Evolutionary conservation across 352 stramenopile species (phyloP), one percentile per base, ranked within the genome.

Genomic region (Pythium apleroticum): DNA sequence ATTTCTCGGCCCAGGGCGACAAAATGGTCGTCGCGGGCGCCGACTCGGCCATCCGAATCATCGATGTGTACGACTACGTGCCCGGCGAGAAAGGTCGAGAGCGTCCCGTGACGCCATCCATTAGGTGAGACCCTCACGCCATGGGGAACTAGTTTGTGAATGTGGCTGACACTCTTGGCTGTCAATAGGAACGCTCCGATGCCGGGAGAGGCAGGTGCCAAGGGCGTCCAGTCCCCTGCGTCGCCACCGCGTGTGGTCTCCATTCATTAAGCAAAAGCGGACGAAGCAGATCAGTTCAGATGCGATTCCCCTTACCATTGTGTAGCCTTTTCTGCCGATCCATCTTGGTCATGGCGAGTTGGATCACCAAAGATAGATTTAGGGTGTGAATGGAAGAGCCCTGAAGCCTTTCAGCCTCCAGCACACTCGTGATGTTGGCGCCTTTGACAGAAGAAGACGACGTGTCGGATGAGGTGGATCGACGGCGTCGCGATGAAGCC

Each of bases 41-140:
- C 15, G 88, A 97, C 53, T 73, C 86, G 9, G 87, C 88, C 9
- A 96, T 97, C 71, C 84, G 89, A 27, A 95, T 97, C 66, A 95
- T 97, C 52, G 87, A 96, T 61, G 80, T 97, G 25, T 88, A 94
- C 66, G 84, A 95, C 66, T 80, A 88, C 46, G 57, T 88, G 33
- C 77, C 79, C 15, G 80, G 81, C 28, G 81, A 90, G 54, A 92
- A 86, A 52, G 74, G 62, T 8, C 83, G 86, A 37, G 86, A 95
- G 55, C 77, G 80, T 19, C 84, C 84, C 1, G 76, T 90, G 19
- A 88, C 83, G 9, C 81, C 78, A 7, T 93, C 84, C 3, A 91
- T 92, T 33, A 57, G 53, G 66, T 73, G 54, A 25, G 66, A 60
- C 14, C 24, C 19, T 35, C 20, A 20, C 12, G 24, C 2, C 46